Evolutionary conservation across 2,329 filamentous ascomycete species (phyloP), one percentile per base, ranked within the genome.

Genomic region (Xylariaceae sp.): DNA sequence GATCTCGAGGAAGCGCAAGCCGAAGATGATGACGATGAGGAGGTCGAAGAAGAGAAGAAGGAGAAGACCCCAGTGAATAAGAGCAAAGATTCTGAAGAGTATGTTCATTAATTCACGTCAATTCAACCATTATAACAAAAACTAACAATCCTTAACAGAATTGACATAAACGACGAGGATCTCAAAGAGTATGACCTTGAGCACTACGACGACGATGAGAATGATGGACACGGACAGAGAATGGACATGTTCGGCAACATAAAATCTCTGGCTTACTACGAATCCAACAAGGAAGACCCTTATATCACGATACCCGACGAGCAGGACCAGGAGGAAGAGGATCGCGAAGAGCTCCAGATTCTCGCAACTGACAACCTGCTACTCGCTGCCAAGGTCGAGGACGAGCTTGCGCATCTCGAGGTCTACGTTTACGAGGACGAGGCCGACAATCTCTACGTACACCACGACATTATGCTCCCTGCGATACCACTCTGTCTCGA

Each of bases 381-480:
- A 39, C 80, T 99, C 52, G 90, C 93, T 9, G 92, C 92, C 65
- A 93, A 96, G 77, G 88, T 97, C 55, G 94, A 99, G 75, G 94
- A 99, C 69, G 94, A 99, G 73, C 87, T 99, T 62, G 93, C 94
- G 15, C 93, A 97, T 75, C 81, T 99, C 30, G 94, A 99, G 74
- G 89, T 97, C 17, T 97, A 97, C 71, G 92, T 99, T 34, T 99
- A 97, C 76, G 94, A 99, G 75, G 94, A 97, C 69, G 86, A 86
- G 63, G 89, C 88, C 50, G 94, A 97, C 76, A 99, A 99, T 73
- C 87, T 99, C 62, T 99, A 99, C 74, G 93, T 99, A 23, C 94
- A 99, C 78, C 94, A 99, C 82, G 94, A 99, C 75, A 96, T 99
- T 69, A 97, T 99, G 93, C 83, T 99, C 58, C 94, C 94, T 37